A percentile compares a stretch with the other conserved stretches of the same genome.
phyloP scores from a whole-genome alignment of 208 protist genomes.

The Leishmania aethiopica region DNA sequence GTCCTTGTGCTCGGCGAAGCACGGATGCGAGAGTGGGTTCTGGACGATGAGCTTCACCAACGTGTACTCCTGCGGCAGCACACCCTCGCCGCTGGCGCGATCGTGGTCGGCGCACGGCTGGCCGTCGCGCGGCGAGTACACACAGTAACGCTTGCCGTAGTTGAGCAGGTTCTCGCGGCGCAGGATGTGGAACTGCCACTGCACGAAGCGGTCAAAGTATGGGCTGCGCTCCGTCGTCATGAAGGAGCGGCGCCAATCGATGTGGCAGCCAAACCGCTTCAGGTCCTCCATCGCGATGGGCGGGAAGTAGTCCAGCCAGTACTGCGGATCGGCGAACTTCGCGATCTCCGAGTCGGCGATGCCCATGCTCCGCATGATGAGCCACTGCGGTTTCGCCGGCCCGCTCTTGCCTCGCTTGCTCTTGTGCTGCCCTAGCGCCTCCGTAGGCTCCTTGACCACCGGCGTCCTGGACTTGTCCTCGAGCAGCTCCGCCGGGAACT shows the following conservation, averaged over 20 bases:
- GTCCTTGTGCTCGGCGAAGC: constrained; percentile 63
- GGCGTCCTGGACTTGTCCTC: constrained; percentile 42
- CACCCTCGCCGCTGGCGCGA: constrained; percentile 97
- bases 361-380: constrained; percentile 98
- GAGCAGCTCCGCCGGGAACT: constrained; percentile 72
- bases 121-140: constrained; percentile 98
- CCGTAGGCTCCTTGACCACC: constrained; percentile 9
- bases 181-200: constrained; percentile 98
- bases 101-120: constrained; percentile 99
- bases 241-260: constrained; percentile 99
- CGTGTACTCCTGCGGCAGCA: constrained; percentile 97
- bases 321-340: constrained; percentile 97
- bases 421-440: constrained; percentile 58
- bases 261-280: constrained; percentile 91
- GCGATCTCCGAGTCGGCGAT: constrained; percentile 97
- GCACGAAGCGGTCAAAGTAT: constrained; percentile 99
- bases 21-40: constrained; percentile 72
- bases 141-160: constrained; percentile 98
- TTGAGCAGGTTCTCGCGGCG: constrained; percentile 90
- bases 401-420: constrained; percentile 93
- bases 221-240: constrained; percentile 99
- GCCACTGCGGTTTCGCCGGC: constrained; percentile 94
- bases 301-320: constrained; percentile 99
- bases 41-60: constrained; percentile 97
- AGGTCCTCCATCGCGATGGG: constrained; percentile 96